Evolutionary conservation across 2,329 filamentous ascomycete genomes (phyloP).

Genomic region (Pyrenochaeta sp.): DNA sequence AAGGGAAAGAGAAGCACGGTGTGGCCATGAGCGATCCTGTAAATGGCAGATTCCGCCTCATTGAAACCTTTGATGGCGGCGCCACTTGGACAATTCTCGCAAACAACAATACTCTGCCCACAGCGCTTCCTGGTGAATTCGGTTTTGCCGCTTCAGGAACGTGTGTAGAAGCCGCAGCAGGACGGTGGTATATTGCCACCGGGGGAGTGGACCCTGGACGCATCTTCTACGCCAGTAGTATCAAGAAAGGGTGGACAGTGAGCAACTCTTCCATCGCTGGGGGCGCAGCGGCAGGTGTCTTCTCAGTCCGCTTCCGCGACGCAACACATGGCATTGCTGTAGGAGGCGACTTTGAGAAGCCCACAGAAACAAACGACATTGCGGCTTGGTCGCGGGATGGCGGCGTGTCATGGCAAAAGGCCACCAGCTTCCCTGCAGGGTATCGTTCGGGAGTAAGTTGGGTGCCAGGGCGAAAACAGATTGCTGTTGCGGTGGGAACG

Average conservation of each 20-base stretch:
- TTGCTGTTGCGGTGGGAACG: slow-evolving; percentile 37
- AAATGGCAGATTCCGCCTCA: slow-evolving; percentile 34
- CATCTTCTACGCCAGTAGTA: slow-evolving; percentile 27
- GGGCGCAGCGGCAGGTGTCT: slow-evolving; percentile 38
- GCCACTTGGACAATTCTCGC: slow-evolving; percentile 27
- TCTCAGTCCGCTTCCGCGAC: slow-evolving; percentile 38
- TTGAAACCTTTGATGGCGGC: slow-evolving; percentile 38
- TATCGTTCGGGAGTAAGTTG: slow-evolving; percentile 39
- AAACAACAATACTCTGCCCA: slow-evolving; percentile 17
- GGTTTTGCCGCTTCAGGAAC: slow-evolving; percentile 39
- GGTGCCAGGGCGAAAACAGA: slow-evolving; percentile 22
- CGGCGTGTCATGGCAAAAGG: slow-evolving; percentile 28
- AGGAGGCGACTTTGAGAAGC: slow-evolving; percentile 37
- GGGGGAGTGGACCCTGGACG: slow-evolving; percentile 37
- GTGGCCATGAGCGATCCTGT: slow-evolving; percentile 42
- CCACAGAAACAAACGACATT: slow-evolving; percentile 23
- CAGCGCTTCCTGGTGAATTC: slow-evolving; percentile 30
- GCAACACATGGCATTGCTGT: slow-evolving; percentile 33
- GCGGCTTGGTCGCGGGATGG: slow-evolving; percentile 38
- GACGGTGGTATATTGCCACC: slow-evolving; percentile 38
- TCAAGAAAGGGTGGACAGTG: slow-evolving; percentile 27
- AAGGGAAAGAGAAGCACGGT: slow-evolving; percentile 19
- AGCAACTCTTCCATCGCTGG: slow-evolving; percentile 29
- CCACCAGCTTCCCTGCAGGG: slow-evolving; percentile 31
- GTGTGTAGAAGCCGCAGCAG: slow-evolving; percentile 36